Evolutionary conservation across 495 filamentous ascomycete genomes (phyloP).

Genomic region (Hypoxylon intermedium): DNA sequence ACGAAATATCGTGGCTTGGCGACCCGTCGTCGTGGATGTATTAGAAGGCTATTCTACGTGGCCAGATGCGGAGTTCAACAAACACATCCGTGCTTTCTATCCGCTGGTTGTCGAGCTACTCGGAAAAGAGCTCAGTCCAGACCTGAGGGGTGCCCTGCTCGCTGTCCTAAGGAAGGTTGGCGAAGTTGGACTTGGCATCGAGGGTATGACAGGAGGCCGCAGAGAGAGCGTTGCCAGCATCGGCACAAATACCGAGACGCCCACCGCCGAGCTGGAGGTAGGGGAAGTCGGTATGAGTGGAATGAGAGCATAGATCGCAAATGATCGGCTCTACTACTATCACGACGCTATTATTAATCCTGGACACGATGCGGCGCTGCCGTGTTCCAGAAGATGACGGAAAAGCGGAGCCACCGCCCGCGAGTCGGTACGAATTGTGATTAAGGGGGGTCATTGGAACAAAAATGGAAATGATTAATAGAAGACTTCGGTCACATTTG

Average conservation of each 20-base stretch:
- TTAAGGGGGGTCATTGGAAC: slow-evolving; percentile 18
- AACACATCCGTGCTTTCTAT: slow-evolving; percentile 82
- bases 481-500: slow-evolving; percentile 25
- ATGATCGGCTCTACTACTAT: neutral
- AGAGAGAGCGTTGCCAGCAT: slow-evolving; percentile 47
- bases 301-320: slow-evolving; percentile 21
- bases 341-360: neutral
- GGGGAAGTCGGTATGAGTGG: slow-evolving; percentile 38
- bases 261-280: slow-evolving; percentile 32
- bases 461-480: slow-evolving; percentile 34
- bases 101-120: slow-evolving; percentile 85
- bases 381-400: neutral
- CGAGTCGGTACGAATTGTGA: slow-evolving; percentile 15
- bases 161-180: slow-evolving; percentile 79
- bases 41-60: slow-evolving; percentile 92
- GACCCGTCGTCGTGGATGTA: slow-evolving; percentile 97
- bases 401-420: neutral
- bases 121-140: slow-evolving; percentile 76
- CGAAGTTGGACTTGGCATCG: slow-evolving; percentile 78
- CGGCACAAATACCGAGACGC: slow-evolving; percentile 24
- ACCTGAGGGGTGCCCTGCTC: slow-evolving; percentile 79
- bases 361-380: neutral
- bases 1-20: slow-evolving; percentile 94
- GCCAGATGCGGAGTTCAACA: slow-evolving; percentile 79
- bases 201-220: slow-evolving; percentile 47